A percentile compares a stretch with the other conserved stretches of the same genome.
These are phyloP conservation scores for Coemansia sp. DNA, from an alignment of 192 early-diverging fungal genomes.

Conservation along the genomic window DNA sequence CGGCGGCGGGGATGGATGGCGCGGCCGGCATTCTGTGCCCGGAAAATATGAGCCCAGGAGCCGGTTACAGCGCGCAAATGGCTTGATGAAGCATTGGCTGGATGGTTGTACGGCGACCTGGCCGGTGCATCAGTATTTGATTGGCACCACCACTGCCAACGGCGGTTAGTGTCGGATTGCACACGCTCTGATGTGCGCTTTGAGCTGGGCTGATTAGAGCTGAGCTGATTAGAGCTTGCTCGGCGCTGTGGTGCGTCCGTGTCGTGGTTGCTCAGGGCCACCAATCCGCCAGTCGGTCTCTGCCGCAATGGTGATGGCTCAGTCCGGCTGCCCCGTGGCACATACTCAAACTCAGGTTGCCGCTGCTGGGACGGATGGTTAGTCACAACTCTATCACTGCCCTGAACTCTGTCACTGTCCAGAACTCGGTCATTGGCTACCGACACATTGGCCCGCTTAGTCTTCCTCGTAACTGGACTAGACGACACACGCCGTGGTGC, in stretches of 20 bases:
- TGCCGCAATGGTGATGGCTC: background rate
- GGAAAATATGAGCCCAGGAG: slow-evolving; percentile 43
- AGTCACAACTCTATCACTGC: background rate
- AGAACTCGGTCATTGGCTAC: background rate
- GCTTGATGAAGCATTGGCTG: background rate
- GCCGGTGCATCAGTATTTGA: slow-evolving; percentile 4
- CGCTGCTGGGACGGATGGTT: background rate
- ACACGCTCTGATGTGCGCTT: background rate
- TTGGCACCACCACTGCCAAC: background rate
- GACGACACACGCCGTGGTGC: background rate
- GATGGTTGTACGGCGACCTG: background rate
- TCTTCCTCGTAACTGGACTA: background rate
- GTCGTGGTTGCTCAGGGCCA: background rate
- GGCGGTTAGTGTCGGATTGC: background rate
- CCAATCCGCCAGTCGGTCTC: background rate
- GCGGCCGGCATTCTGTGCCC: slow-evolving; percentile 19
- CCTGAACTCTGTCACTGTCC: too few relatives aligned
- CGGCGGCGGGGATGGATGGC: background rate
- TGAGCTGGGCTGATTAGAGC: background rate
- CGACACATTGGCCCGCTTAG: background rate
- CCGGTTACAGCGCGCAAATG: slow-evolving; percentile 15
- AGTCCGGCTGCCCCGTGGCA: background rate
- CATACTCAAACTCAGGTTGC: background rate
- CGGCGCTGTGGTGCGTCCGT: too few relatives aligned
- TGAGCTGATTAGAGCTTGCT: too few relatives aligned